Base-by-base conservation (phyloP, 805 yeast species). In the Candida ortonii region DNA sequence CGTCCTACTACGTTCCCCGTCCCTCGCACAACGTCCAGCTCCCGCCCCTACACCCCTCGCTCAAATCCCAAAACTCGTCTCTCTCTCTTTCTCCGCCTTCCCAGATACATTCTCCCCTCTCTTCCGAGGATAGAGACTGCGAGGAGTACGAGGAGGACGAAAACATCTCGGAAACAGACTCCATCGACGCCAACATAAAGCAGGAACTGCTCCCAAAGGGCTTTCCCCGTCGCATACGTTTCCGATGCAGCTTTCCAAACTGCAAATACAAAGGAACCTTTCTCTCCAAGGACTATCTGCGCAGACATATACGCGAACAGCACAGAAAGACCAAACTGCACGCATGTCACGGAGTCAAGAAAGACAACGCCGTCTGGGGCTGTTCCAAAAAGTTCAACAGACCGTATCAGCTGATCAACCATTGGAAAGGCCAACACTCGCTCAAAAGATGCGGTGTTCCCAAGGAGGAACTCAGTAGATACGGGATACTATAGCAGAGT, bases 361-460 rank as follows among this genome's bases (percentile, higher is more conserved):
- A 29, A 7, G 49, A 48, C 30, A 52, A 53, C 16, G 26, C 44
- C 6, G 30, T 28, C 10, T 58, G 63, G 63, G 63, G 63, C 3
- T 58, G 63, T 22, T 49, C 51, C 18, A 58, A 53, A 25, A 48
- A 45, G 19, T 58, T 58, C 33, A 56, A 53, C 33, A 38, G 63
- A 32, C 63, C 63, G 5, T 58, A 58, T 32, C 63, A 58, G 34
- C 30, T 58, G 21, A 55, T 57, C 7, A 57, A 58, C 34, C 63
- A 58, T 36, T 58, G 63, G 63, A 40, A 46, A 14, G 61, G 61
- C 6, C 53, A 53, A 25, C 39, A 61, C 15, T 57, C 62, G 4
- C 30, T 57, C 11, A 49, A 50, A 25, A 37, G 50, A 13, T 58
- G 63, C 30, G 42, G 49, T 12, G 62, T 58, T 26, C 63, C 63